Evolutionary conservation across 108 stramenopile genomes (phyloP), one percentile per base, ranked within the genome.

Genomic region (Discostella pseudostelligera): DNA sequence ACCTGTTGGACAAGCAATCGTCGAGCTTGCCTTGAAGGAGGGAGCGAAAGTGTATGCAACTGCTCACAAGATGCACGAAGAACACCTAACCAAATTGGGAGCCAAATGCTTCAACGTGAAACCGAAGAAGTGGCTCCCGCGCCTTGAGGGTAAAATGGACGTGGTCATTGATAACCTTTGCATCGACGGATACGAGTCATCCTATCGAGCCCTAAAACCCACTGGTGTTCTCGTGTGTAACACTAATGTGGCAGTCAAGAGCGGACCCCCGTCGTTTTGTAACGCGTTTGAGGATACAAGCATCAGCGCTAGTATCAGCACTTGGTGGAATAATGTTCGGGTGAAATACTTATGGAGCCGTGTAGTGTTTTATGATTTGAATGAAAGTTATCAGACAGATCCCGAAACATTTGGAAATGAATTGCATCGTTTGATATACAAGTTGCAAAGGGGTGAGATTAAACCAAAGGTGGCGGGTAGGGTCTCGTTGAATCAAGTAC

Each of bases 381-480:
- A 80, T 68, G 68, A 81, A 37, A 81, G 80, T 37, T 81, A 72
- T 56, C 4, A 56, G 46, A 25, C 57, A 2, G 59, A 87, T 58
- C 84, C 82, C 2, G 70, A 55, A n/a, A 21, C 59, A 26, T 77
- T 69, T 66, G 50, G 77, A 56, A 67, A 70, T 19, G 83, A 89
- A 40, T 44, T 89, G 39, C 48, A 70, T 26, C 70, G 81, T 55
- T 56, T 89, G 35, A 74, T 83, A 14, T 51, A 70, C 17, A 61
- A 83, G 20, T 57, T 89, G 50, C 57, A 80, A 44, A 65, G 69
- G 12, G 61, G 77, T n/a, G 69, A 81, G 39, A 82, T 87, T 28
- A 76, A 72, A 14, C 85, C 88, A n/a, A 71, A 84, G 58, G 79
- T 87, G 63, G 78, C 80, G 17, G 74, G 84, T 22, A 53, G 81